Conservation (phyloP, 78 protist species). For the Guillardia theta region DNA sequence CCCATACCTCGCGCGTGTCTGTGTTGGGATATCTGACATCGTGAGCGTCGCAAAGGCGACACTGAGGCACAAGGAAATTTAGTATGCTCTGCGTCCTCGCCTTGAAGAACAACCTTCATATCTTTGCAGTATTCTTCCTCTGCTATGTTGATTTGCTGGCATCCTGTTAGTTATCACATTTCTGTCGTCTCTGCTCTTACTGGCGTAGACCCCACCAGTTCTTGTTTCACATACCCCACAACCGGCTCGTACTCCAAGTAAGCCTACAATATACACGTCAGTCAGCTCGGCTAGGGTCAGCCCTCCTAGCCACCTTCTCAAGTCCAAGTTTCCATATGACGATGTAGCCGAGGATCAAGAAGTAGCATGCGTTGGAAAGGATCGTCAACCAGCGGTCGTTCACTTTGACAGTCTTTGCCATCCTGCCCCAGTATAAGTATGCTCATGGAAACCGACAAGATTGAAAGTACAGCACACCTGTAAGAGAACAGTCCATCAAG, state of each 20-base stretch:
- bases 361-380: too few relatives aligned
- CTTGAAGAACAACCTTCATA: too few relatives aligned
- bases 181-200: neutral
- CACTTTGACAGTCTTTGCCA: too few relatives aligned
- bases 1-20: conserved; percentile 23
- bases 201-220: neutral
- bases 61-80: too few relatives aligned
- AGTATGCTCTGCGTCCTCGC: too few relatives aligned
- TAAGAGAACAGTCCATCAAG: too few relatives aligned
- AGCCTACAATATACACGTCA: neutral
- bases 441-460: too few relatives aligned
- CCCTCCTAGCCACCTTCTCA: neutral
- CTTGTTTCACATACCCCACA: neutral
- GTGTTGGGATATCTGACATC: conserved; percentile 5
- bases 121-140: conserved; percentile 23
- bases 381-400: too few relatives aligned
- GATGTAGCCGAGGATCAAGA: too few relatives aligned
- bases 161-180: neutral
- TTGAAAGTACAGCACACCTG: too few relatives aligned
- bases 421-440: too few relatives aligned
- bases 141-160: neutral
- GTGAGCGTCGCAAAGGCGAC: conserved; percentile 1
- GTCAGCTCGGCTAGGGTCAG: neutral
- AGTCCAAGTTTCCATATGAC: conserved; percentile 19
- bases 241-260: neutral